These are phyloP conservation scores for Ogataea populi-albae DNA, from an alignment of 805 yeast species.

Conservation along the genomic window DNA sequence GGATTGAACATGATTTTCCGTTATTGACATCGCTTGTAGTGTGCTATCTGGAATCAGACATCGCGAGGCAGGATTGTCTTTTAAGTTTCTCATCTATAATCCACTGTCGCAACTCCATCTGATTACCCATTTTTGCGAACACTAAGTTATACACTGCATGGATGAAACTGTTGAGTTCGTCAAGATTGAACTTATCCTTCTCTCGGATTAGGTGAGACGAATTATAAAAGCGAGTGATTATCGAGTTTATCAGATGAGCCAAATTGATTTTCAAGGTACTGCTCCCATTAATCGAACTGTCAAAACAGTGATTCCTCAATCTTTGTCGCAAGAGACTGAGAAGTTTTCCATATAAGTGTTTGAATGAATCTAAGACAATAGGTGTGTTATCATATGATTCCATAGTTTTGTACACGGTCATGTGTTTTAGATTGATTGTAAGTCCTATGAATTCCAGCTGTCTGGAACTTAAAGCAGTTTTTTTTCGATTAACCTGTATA, in stretches of 20 bases:
- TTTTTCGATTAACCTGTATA: constrained; percentile 39
- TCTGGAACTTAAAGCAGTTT: constrained; percentile 28
- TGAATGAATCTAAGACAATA: constrained; percentile 13
- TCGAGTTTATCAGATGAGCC: constrained; percentile 13
- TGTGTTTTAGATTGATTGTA: constrained; percentile 30
- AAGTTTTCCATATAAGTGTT: constrained; percentile 25
- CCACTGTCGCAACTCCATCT: constrained; percentile 1
- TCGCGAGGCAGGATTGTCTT: not conserved
- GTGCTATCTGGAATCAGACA: too few species aligned
- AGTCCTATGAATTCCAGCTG: constrained; percentile 42
- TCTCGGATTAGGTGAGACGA: constrained; percentile 15
- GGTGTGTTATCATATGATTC: constrained; percentile 18
- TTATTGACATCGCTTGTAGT: too few species aligned
- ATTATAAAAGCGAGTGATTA: constrained; percentile 16
- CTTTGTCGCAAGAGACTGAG: constrained; percentile 31
- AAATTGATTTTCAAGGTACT: constrained; percentile 23
- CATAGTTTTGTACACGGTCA: constrained; percentile 37
- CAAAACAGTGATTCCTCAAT: constrained; percentile 30
- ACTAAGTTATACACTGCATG: not conserved
- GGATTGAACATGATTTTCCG: not conserved
- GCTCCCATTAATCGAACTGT: constrained; percentile 20
- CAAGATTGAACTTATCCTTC: constrained; percentile 7
- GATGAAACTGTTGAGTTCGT: constrained; percentile 1
- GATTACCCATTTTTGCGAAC: not conserved
- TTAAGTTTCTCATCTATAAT: not conserved